Percentiles rank a stretch among this genome's conserved stretches.
phyloP scores from a whole-genome alignment of 805 yeast species.

The Clavispora fructus region DNA sequence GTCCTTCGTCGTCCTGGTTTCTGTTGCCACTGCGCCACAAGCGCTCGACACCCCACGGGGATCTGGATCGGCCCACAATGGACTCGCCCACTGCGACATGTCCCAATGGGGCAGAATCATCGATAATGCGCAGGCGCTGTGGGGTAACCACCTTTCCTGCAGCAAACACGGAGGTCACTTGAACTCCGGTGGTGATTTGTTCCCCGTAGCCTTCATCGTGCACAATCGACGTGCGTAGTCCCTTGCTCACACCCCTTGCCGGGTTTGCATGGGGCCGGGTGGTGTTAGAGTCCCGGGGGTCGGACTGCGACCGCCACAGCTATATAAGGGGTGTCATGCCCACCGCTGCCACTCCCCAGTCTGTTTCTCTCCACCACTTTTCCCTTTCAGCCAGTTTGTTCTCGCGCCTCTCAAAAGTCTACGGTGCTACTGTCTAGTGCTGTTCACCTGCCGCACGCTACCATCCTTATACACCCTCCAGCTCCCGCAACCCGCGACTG shows the following conservation, averaged over 20 bases:
- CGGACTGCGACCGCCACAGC: neutral
- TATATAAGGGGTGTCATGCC: neutral
- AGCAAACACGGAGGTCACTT: conserved; percentile 1
- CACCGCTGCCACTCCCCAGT: neutral
- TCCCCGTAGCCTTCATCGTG: neutral
- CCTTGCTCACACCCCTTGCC: neutral
- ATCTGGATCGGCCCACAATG: too few relatives aligned
- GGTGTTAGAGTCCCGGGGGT: neutral
- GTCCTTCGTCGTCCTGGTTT: too few relatives aligned
- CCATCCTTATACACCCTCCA: neutral
- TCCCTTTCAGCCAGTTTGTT: neutral
- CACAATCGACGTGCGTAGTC: neutral
- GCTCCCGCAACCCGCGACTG: neutral
- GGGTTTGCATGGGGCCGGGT: neutral
- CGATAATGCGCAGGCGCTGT: conserved; percentile 4
- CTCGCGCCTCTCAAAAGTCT: too few relatives aligned
- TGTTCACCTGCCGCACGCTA: neutral
- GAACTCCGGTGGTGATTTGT: neutral
- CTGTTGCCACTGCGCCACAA: too few relatives aligned
- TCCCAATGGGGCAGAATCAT: conserved; percentile 1
- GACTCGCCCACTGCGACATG: neutral
- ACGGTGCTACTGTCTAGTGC: neutral
- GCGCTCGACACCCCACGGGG: too few relatives aligned
- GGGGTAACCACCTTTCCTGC: conserved; percentile 1
- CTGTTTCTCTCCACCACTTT: neutral